Conservation (phyloP, 2,329 filamentous ascomycete genomes). For the Colletotrichum orbiculare region DNA sequence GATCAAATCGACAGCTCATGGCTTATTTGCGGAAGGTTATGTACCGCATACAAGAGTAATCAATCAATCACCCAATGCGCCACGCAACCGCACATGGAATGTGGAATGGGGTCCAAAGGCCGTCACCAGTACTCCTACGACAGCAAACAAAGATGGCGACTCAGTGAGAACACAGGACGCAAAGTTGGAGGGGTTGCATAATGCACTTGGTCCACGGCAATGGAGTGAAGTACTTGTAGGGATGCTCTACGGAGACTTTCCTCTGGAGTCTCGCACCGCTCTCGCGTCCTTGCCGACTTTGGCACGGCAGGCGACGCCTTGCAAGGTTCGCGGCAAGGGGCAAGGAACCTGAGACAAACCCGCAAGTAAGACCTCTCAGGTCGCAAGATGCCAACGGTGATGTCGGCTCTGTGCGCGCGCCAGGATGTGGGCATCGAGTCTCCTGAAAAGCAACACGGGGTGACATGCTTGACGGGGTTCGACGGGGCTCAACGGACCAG, state of each 20-base stretch:
- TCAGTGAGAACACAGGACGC: neutral
- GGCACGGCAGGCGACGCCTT: slow-evolving; percentile 34
- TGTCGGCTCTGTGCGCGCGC: slow-evolving; percentile 30
- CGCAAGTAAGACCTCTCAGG: slow-evolving; percentile 18
- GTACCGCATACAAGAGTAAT: neutral
- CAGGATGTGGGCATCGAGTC: slow-evolving; percentile 33
- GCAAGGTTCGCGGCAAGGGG: slow-evolving; percentile 33
- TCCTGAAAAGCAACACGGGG: slow-evolving; percentile 33
- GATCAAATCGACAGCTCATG: neutral
- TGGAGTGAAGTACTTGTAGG: slow-evolving; percentile 19
- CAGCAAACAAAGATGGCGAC: slow-evolving; percentile 17
- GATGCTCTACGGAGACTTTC: slow-evolving; percentile 33
- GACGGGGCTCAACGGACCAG: slow-evolving; percentile 6
- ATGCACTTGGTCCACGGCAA: slow-evolving; percentile 14
- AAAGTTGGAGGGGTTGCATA: slow-evolving; percentile 11
- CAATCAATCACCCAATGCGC: slow-evolving; percentile 25
- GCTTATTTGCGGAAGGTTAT: no score
- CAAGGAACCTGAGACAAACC: slow-evolving; percentile 34
- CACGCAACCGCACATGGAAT: slow-evolving; percentile 5
- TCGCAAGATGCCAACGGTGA: slow-evolving; percentile 26
- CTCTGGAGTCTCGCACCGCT: slow-evolving; percentile 20
- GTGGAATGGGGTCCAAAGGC: slow-evolving; percentile 4
- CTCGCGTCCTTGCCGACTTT: slow-evolving; percentile 17
- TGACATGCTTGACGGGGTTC: slow-evolving; percentile 23
- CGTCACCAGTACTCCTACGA: slow-evolving; percentile 17